Evolutionary conservation across 805 yeast genomes (phyloP), one percentile per base, ranked within the genome.

Genomic region (Ogataea trehalophila): DNA sequence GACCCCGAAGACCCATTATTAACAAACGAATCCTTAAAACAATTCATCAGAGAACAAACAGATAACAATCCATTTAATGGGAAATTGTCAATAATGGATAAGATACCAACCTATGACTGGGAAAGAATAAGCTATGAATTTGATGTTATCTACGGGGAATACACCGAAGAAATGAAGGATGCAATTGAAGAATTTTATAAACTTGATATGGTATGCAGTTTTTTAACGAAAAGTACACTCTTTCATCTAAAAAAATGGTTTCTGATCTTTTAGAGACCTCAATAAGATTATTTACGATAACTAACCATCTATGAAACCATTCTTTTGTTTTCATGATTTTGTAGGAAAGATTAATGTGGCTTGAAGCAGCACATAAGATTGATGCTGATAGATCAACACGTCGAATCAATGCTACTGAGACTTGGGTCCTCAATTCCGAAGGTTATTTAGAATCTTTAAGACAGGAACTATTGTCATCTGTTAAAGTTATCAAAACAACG

Each of bases 21-120:
- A 15, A n/a, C 26, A 13, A 36, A 39, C n/a, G 51, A 48, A 11
- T 47, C 53, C 16, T 7, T 44, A 11, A 20, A 23, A 18, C 35
- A 39, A 29, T 44, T 44, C 33, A 33, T 44, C 5, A 39, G 33
- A 22, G 20, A 39, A 18, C 52, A 47, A 37, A 17, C 17, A n/a
- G 31, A 13, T 4, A 48, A 33, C 15, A 39, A 39, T 14, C n/a
- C 4, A 9, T 17, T 35, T 9, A 17, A 35, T 18, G 33, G 38
- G 17, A 37, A 37, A 16, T 39, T 44, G 40, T 51, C 50, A 14
- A 39, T 43, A 4, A 35, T 49, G 14, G 52, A 50, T 33, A 35
- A 35, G 18, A 41, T 63, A 2, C 56, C 62, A 8, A 31, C 50
- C 6, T 61, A 55, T 18, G 44, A 64, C 36, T 63, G 65, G 68